Percentiles rank a stretch among this genome's conserved stretches.
Conservation (phyloP, 2,329 filamentous ascomycete genomes). For the Setomelanomma holmii region DNA sequence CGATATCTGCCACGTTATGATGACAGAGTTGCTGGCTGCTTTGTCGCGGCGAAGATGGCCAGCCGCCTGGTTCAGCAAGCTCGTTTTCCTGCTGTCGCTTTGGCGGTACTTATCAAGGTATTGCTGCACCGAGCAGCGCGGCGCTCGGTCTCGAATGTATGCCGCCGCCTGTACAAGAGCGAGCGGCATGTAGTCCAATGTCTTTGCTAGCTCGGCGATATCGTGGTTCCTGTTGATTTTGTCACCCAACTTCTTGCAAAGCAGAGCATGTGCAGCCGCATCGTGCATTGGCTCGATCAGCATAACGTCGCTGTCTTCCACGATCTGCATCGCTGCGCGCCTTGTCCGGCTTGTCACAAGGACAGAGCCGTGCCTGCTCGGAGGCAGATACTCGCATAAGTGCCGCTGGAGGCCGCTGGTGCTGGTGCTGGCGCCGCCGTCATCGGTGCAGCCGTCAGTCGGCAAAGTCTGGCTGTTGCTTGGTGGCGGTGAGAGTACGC, state of each 20-base stretch:
- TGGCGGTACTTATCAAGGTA: slow-evolving; percentile 52
- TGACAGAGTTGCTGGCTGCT: slow-evolving; percentile 44
- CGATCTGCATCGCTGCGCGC: slow-evolving; percentile 5
- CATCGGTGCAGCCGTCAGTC: not conserved
- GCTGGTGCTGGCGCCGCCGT: not conserved
- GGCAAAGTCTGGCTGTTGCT: too few species aligned
- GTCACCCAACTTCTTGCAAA: slow-evolving; percentile 1
- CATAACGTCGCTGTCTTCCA: slow-evolving; percentile 7
- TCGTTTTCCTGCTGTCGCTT: slow-evolving; percentile 38
- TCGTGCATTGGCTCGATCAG: slow-evolving; percentile 6
- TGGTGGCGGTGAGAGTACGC: not conserved
- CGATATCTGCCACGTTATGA: slow-evolving; percentile 46
- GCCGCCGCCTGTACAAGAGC: not conserved
- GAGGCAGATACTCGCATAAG: not conserved
- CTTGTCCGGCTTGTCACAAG: slow-evolving; percentile 8
- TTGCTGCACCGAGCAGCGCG: slow-evolving; percentile 13
- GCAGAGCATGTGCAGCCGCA: not conserved
- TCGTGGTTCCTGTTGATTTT: not conserved
- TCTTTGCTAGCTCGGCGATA: not conserved
- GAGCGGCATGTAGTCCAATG: too few species aligned
- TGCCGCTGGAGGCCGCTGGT: not conserved
- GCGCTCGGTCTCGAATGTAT: slow-evolving; percentile 28
- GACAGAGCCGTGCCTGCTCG: not conserved
- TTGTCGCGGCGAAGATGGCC: slow-evolving; percentile 43
- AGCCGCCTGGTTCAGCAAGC: slow-evolving; percentile 24